These are phyloP conservation scores for Calycina herbarum DNA, from an alignment of 2,329 filamentous ascomycete species.

Conservation along the genomic window DNA sequence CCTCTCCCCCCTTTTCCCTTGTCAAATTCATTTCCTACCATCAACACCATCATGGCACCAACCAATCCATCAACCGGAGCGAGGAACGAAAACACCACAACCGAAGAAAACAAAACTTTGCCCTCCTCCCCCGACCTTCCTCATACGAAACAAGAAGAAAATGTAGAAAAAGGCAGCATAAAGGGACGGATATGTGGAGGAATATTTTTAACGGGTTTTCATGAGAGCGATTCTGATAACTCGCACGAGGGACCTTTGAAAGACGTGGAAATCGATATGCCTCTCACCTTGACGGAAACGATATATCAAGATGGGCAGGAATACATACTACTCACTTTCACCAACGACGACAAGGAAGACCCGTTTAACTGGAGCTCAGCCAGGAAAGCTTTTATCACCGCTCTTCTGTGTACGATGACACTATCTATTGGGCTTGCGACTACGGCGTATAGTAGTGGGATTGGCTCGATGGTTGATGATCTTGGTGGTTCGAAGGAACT, in stretches of 20 bases:
- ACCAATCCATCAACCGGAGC: not conserved
- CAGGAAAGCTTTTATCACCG: constrained; percentile 47
- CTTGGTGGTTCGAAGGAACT: constrained; percentile 44
- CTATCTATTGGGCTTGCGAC: constrained; percentile 56
- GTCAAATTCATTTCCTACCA: not conserved
- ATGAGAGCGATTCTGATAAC: constrained; percentile 38
- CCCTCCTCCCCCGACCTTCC: constrained; percentile 18
- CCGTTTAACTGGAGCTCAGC: constrained; percentile 51
- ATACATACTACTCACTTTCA: constrained; percentile 48
- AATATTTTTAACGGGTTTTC: constrained; percentile 38
- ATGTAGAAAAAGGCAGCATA: constrained; percentile 8
- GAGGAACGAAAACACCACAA: not conserved
- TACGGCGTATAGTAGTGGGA: constrained; percentile 52
- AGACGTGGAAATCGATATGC: constrained; percentile 49
- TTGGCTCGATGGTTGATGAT: constrained; percentile 47
- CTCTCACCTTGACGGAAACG: constrained; percentile 47
- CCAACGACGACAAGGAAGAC: constrained; percentile 48
- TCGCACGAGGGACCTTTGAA: constrained; percentile 39
- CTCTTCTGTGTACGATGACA: constrained; percentile 52
- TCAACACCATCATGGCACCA: not conserved
- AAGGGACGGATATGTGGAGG: constrained; percentile 43
- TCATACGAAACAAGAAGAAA: constrained; percentile 25
- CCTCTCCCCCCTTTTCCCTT: not conserved
- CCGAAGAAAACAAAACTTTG: not conserved
- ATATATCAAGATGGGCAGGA: constrained; percentile 45